phyloP scores from a whole-genome alignment of 2,329 filamentous ascomycete genomes.

The Penicillium sclerotiorum region DNA sequence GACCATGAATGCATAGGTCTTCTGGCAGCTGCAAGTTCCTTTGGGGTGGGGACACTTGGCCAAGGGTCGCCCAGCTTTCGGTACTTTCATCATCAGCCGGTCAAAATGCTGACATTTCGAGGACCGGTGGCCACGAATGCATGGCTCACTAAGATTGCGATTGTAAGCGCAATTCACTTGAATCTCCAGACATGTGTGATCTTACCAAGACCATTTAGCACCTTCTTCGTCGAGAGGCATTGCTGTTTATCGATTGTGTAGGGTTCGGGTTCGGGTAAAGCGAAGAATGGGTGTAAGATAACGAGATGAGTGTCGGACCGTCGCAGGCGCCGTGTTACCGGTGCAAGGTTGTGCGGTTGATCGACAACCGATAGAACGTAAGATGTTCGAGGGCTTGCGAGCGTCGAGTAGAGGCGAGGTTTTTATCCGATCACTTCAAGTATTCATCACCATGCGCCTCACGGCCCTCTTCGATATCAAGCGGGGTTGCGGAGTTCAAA shows the following conservation, averaged over 20 bases:
- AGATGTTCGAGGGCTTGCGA: background rate
- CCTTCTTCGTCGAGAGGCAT: conserved; percentile 51
- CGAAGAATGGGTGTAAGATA: conserved; percentile 14
- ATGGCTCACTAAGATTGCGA: conserved; percentile 44
- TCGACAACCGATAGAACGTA: background rate
- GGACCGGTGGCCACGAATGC: conserved; percentile 52
- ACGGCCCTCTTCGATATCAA: background rate
- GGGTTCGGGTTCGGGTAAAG: background rate
- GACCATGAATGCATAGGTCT: conserved; percentile 48
- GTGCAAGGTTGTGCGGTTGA: background rate
- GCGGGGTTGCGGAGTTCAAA: conserved; percentile 7
- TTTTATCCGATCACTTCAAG: background rate
- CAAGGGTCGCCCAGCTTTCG: conserved; percentile 51
- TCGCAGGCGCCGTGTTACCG: conserved; percentile 8
- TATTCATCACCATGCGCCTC: background rate
- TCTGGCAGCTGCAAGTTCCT: conserved; percentile 45
- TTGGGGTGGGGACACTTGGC: conserved; percentile 52
- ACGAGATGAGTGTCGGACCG: conserved; percentile 7
- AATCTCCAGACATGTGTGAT: background rate
- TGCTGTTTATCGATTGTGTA: conserved; percentile 9
- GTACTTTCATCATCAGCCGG: conserved; percentile 53
- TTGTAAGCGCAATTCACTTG: background rate
- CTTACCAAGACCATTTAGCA: conserved; percentile 51
- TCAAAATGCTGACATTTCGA: conserved; percentile 54
- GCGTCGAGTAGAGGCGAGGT: background rate